A percentile compares a stretch with the other conserved stretches of the same genome.
Conservation (phyloP, 2,329 filamentous ascomycete genomes). For the Pseudogymnoascus sp. region DNA sequence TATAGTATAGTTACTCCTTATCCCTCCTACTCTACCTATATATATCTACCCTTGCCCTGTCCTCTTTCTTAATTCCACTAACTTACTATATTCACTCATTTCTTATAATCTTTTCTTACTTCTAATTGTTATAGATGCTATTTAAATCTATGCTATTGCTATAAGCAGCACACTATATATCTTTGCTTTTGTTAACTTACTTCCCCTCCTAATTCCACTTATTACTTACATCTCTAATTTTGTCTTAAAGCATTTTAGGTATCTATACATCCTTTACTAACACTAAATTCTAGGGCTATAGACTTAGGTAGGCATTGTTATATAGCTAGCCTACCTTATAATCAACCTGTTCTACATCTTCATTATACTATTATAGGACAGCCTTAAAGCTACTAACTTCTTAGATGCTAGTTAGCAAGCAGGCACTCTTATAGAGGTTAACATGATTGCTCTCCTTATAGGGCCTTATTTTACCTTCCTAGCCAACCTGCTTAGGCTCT, state of each 20-base stretch:
- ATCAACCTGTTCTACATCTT: background rate
- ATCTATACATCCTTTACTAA: no score
- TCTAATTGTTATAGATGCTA: background rate
- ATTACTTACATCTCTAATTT: no score
- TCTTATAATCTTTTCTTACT: background rate
- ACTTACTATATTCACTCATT: no score
- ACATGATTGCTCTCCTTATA: background rate
- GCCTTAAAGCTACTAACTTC: background rate
- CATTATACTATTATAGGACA: background rate
- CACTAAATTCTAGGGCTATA: no score
- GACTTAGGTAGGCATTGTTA: no score
- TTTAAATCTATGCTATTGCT: conserved; percentile 9
- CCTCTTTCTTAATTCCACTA: background rate
- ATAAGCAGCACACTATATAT: background rate
- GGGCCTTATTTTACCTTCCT: no score
- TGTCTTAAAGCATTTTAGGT: no score
- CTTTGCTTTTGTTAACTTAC: conserved; percentile 6
- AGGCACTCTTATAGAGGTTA: conserved; percentile 15
- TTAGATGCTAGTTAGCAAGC: background rate
- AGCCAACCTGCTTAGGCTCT: conserved; percentile 13
- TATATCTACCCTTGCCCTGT: no score
- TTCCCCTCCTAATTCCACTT: background rate
- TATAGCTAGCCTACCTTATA: background rate
- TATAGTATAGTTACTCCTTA: no score
- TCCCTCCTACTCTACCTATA: no score